Conservation (phyloP, 2,329 filamentous ascomycete genomes). For the Botrytis porri region DNA sequence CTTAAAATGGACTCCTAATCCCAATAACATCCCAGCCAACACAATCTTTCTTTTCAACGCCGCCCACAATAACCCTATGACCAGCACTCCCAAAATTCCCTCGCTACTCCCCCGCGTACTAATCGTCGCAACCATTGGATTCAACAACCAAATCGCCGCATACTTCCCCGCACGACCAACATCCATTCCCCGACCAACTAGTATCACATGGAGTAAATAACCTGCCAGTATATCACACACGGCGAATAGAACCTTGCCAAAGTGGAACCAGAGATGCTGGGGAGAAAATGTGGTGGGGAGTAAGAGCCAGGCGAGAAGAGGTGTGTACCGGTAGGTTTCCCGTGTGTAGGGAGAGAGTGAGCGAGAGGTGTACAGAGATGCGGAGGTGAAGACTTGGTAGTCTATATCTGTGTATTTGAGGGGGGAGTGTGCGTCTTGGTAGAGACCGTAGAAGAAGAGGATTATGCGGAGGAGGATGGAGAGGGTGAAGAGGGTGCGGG, state of each 20-base stretch:
- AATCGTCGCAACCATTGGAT: constrained; percentile 97
- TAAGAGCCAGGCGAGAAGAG: constrained; percentile 86
- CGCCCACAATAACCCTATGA: constrained; percentile 80
- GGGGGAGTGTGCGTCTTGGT: constrained; percentile 87
- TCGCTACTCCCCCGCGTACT: constrained; percentile 94
- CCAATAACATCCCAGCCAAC: constrained; percentile 72
- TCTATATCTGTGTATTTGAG: constrained; percentile 99
- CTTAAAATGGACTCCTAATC: constrained; percentile 91
- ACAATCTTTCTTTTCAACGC: constrained; percentile 59
- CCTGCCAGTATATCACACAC: constrained; percentile 80
- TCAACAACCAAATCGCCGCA: constrained; percentile 87
- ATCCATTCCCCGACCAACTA: constrained; percentile 42
- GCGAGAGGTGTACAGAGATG: constrained; percentile 70
- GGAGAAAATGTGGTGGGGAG: constrained; percentile 67
- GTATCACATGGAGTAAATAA: constrained; percentile 64
- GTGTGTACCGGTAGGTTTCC: constrained; percentile 96
- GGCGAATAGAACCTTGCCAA: constrained; percentile 85
- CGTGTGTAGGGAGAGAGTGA: constrained; percentile 76
- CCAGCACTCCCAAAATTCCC: constrained; percentile 80
- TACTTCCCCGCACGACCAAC: constrained; percentile 64
- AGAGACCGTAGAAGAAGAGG: constrained; percentile 83
- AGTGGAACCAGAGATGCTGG: constrained; percentile 59
- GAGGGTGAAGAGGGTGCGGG: constrained; percentile 52
- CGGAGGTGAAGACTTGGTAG: constrained; percentile 97
- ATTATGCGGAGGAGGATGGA: constrained; percentile 63